phyloP scores from a whole-genome alignment of 1,284 basidiomycete genomes.

The Cutaneotrichosporon mucoides region DNA sequence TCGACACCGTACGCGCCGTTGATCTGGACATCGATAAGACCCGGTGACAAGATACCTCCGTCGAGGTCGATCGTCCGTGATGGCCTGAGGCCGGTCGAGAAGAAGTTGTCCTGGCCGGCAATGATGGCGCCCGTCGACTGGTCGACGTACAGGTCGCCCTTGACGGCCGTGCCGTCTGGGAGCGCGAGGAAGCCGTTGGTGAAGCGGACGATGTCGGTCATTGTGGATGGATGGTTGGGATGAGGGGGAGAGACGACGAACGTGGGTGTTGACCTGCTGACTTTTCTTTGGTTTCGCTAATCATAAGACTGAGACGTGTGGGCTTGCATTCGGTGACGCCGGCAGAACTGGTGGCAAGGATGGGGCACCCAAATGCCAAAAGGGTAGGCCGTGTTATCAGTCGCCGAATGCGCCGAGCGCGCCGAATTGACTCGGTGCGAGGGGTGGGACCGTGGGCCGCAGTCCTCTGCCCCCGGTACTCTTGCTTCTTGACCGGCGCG shows the following conservation, averaged over 20 bases:
- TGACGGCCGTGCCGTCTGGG: constrained; percentile 61
- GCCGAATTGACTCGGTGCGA: not conserved
- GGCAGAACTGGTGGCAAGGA: not conserved
- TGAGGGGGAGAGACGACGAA: not conserved
- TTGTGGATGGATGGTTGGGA: not conserved
- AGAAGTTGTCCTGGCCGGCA: constrained; percentile 34
- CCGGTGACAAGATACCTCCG: constrained; percentile 69
- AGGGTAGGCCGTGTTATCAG: not conserved
- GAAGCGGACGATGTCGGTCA: constrained; percentile 62
- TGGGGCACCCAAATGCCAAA: not conserved
- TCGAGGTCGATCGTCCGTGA: constrained; percentile 46
- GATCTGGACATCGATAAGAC: constrained; percentile 68
- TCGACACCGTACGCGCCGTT: constrained; percentile 85
- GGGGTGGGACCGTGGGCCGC: no score
- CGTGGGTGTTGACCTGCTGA: not conserved
- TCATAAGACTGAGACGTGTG: not conserved
- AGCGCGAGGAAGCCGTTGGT: constrained; percentile 73
- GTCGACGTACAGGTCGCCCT: constrained; percentile 37
- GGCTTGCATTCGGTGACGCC: not conserved
- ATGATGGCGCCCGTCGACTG: constrained; percentile 31
- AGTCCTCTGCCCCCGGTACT: no score
- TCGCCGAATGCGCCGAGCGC: not conserved
- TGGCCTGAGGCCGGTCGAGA: constrained; percentile 16
- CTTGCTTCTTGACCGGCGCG: no score
- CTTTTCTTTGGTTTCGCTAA: not conserved